Percentiles rank a stretch among this genome's conserved stretches.
Conservation (phyloP, 768 basidiomycete species). For the Termitomyces sp. region DNA sequence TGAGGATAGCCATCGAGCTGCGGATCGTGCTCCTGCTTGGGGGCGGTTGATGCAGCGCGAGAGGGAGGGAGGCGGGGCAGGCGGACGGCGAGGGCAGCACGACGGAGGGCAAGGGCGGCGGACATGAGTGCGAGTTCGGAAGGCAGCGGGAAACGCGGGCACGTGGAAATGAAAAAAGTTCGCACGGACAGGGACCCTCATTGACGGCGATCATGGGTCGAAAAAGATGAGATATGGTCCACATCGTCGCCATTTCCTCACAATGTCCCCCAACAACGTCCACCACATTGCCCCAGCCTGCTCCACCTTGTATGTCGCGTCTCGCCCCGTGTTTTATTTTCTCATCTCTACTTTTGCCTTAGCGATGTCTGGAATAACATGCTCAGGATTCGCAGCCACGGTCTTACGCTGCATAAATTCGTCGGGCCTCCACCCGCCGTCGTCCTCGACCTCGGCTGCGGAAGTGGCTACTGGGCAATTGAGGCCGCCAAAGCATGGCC, state of each 20-base stretch:
- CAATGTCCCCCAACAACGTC: constrained; percentile 31
- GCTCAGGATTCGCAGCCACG: constrained; percentile 45
- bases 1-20: constrained; percentile 72
- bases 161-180: constrained; percentile 11
- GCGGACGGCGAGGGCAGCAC: constrained; percentile 21
- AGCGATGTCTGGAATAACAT: constrained; percentile 74
- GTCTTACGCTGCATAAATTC: constrained; percentile 53
- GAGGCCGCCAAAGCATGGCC: constrained; percentile 65
- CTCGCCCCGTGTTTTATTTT: neutral
- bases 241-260: neutral
- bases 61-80: constrained; percentile 6
- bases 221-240: constrained; percentile 12
- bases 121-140: constrained; percentile 25
- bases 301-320: constrained; percentile 47
- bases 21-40: constrained; percentile 47
- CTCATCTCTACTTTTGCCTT: constrained; percentile 5
- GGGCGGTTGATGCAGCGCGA: constrained; percentile 30
- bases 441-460: constrained; percentile 69
- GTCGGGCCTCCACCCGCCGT: constrained; percentile 42
- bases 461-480: constrained; percentile 66
- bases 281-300: constrained; percentile 41
- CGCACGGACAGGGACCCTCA: constrained; percentile 15
- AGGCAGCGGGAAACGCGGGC: constrained; percentile 9
- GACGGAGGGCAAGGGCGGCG: constrained; percentile 34
- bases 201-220: constrained; percentile 22